These are phyloP conservation scores for Pistacia atlantica DNA, from an alignment of 345 rosid genomes.

Conservation along the genomic window DNA sequence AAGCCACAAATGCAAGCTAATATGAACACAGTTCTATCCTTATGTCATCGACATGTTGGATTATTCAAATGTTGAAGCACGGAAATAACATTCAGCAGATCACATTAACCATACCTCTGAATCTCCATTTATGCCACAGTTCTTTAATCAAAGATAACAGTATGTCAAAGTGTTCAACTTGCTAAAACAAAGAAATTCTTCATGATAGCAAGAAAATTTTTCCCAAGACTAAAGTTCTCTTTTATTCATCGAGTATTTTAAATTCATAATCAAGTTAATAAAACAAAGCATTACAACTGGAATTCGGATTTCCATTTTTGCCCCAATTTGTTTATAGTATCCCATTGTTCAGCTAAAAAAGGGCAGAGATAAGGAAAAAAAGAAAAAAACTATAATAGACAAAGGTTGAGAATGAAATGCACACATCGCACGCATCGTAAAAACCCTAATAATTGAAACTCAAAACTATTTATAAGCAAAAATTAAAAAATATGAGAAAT, in stretches of 20 bases:
- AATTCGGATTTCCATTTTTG: background rate
- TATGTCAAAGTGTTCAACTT: background rate
- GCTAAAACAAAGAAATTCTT: background rate
- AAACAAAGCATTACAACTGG: background rate
- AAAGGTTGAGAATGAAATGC: background rate
- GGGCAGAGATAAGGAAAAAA: no score
- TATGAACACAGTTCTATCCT: background rate
- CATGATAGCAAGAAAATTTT: background rate
- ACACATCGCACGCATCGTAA: background rate
- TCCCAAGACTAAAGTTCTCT: background rate
- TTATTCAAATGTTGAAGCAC: background rate
- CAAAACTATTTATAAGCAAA: background rate
- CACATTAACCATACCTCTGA: background rate
- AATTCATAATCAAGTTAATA: background rate
- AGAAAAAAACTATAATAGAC: background rate
- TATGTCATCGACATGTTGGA: background rate
- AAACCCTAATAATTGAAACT: slow-evolving; percentile 12
- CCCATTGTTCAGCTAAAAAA: no score
- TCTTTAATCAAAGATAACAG: background rate
- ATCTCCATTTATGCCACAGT: background rate
- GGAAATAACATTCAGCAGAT: background rate
- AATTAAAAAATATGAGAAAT: background rate
- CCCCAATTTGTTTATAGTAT: background rate
- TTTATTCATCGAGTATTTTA: background rate
- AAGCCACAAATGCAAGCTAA: background rate